Conservation (phyloP, 1,139 yeast species). For the Lodderomyces margitis region DNA sequence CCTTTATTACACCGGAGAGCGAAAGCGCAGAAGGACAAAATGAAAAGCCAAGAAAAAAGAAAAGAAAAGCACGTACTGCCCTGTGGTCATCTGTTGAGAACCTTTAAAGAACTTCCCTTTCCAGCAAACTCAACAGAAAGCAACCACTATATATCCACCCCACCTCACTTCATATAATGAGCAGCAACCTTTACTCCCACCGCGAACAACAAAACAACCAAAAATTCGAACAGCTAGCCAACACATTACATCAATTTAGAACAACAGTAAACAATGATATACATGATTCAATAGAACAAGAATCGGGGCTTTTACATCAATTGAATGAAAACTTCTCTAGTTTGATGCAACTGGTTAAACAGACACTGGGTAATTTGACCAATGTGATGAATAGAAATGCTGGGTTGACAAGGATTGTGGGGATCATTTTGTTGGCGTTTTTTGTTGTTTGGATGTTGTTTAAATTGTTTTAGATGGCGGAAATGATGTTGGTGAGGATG, state of each 20-base stretch:
- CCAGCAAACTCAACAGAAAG: too few relatives aligned
- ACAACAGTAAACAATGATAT: constrained; percentile 45
- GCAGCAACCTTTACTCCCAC: constrained; percentile 38
- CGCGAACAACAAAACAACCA: constrained; percentile 47
- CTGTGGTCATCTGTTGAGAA: too few relatives aligned
- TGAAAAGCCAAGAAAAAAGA: too few relatives aligned
- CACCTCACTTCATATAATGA: too few relatives aligned
- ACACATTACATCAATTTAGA: constrained; percentile 44
- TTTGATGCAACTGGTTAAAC: constrained; percentile 57
- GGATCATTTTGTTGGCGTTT: constrained; percentile 54
- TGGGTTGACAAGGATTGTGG: constrained; percentile 41
- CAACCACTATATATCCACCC: neutral
- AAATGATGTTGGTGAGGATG: neutral
- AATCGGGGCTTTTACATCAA: constrained; percentile 51
- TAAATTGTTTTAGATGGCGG: constrained; percentile 33
- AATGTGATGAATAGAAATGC: constrained; percentile 47
- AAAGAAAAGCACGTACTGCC: too few relatives aligned
- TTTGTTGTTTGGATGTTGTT: constrained; percentile 66
- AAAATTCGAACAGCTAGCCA: constrained; percentile 45
- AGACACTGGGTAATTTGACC: constrained; percentile 66
- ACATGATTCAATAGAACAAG: constrained; percentile 43
- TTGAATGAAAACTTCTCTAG: constrained; percentile 60
- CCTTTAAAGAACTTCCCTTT: too few relatives aligned
- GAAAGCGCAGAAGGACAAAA: too few relatives aligned
- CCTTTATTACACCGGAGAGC: too few relatives aligned